Evolutionary conservation across 2,329 filamentous ascomycete genomes (phyloP).

Genomic region (Westerdykella sp.): DNA sequence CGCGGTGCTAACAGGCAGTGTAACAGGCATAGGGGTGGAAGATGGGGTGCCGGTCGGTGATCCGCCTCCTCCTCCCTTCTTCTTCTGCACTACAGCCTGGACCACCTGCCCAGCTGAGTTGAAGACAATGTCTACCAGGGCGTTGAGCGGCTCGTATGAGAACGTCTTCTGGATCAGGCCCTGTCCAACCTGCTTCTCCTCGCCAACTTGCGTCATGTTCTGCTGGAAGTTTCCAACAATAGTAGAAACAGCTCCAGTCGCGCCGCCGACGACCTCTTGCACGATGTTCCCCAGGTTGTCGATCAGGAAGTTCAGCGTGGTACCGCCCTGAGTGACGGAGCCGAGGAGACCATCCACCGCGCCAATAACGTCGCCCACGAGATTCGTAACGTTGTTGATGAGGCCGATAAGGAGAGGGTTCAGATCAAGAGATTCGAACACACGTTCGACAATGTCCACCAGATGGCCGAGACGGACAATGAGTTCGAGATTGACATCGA

Average conservation of each 20-base stretch:
- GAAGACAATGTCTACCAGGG: conserved; percentile 51
- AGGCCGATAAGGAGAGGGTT: conserved; percentile 56
- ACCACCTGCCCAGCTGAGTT: conserved; percentile 52
- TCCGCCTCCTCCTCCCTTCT: conserved; percentile 5
- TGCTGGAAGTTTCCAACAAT: conserved; percentile 54
- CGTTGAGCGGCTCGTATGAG: conserved; percentile 45
- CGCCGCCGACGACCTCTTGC: conserved; percentile 49
- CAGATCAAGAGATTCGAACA: conserved; percentile 53
- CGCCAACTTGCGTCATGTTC: conserved; percentile 54
- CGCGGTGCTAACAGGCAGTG: conserved; percentile 23
- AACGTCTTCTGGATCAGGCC: conserved; percentile 48
- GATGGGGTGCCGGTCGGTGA: conserved; percentile 14
- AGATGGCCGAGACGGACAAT: conserved; percentile 55
- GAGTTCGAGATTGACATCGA: conserved; percentile 54
- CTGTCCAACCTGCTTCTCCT: conserved; percentile 30
- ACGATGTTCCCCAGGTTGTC: conserved; percentile 60
- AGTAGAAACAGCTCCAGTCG: conserved; percentile 41
- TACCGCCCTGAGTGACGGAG: conserved; percentile 52
- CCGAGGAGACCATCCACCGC: conserved; percentile 55
- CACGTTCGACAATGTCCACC: conserved; percentile 56
- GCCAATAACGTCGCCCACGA: conserved; percentile 51
- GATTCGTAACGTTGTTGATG: conserved; percentile 48
- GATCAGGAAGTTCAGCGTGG: conserved; percentile 50
- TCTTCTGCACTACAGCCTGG: conserved; percentile 42
- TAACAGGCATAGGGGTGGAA: conserved; percentile 26